Conservation (phyloP, 805 yeast species). For the Ogataea degrootiae region DNA sequence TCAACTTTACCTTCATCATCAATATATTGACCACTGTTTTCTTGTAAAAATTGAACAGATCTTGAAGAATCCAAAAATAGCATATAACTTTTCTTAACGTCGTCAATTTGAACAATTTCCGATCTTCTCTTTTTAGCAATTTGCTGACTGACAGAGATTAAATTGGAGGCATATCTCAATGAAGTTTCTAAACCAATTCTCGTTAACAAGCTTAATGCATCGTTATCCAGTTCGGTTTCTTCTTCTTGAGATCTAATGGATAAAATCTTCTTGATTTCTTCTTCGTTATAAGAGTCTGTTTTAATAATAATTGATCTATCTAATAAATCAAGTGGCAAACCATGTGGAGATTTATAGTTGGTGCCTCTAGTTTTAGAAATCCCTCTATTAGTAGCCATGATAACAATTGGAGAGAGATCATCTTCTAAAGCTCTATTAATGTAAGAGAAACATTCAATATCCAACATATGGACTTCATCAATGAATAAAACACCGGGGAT, state of each 20-base stretch:
- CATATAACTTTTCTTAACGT: conserved; percentile 77
- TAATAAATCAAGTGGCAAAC: conserved; percentile 90
- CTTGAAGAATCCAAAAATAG: conserved; percentile 85
- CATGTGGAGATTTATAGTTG: conserved; percentile 88
- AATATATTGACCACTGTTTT: conserved; percentile 49
- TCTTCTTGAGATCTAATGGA: conserved; percentile 80
- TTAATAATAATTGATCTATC: conserved; percentile 90
- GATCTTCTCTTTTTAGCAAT: conserved; percentile 72
- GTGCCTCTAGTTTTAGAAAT: conserved; percentile 89
- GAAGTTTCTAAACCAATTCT: conserved; percentile 71
- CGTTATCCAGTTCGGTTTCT: conserved; percentile 55
- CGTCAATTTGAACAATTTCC: conserved; percentile 58
- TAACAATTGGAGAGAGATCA: conserved; percentile 88
- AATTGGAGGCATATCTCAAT: conserved; percentile 86
- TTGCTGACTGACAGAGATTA: conserved; percentile 86
- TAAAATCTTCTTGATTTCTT: conserved; percentile 78
- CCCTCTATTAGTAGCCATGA: conserved; percentile 94
- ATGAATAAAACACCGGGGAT: conserved; percentile 97
- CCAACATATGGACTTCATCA: conserved; percentile 98
- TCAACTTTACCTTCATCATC: conserved; percentile 74
- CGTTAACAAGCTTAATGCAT: conserved; percentile 74
- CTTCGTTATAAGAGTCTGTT: conserved; percentile 81
- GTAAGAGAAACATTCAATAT: conserved; percentile 92
- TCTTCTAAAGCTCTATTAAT: conserved; percentile 92
- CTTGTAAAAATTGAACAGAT: conserved; percentile 65